Conservation (phyloP, 169 alveolate species). For the Plasmodium cynomolgi region DNA sequence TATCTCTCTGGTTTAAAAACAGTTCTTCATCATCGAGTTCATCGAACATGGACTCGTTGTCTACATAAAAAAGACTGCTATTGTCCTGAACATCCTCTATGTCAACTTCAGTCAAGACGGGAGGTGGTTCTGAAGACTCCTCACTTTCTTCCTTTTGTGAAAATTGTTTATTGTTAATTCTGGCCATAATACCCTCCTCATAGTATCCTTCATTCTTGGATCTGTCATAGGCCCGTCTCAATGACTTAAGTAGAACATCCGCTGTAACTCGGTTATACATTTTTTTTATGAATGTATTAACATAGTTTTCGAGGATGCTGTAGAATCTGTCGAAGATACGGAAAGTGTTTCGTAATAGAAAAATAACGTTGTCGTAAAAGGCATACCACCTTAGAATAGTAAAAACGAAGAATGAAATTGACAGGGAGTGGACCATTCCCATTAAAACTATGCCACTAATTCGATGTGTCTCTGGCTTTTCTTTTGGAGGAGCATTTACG, state of each 20-base stretch:
- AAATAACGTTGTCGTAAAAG: conserved; percentile 19
- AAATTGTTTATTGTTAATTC: background rate
- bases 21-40: conserved; percentile 48
- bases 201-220: conserved; percentile 21
- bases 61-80: background rate
- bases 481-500: background rate
- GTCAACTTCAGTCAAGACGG: background rate
- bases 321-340: conserved; percentile 50
- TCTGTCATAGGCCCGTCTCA: conserved; percentile 2
- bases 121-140: background rate
- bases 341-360: background rate
- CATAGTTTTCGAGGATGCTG: conserved; percentile 14
- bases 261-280: background rate
- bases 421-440: conserved; percentile 13
- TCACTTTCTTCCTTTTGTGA: background rate
- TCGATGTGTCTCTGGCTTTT: conserved; percentile 10
- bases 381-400: conserved; percentile 7
- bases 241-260: conserved; percentile 25
- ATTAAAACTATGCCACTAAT: background rate
- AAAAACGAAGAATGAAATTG: background rate
- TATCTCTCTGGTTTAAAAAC: conserved; percentile 19
- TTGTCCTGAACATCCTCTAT: background rate
- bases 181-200: conserved; percentile 9
- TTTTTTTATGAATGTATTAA: background rate
- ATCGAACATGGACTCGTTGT: conserved; percentile 7